A percentile compares a stretch with the other conserved stretches of the same genome.
phyloP scores from a whole-genome alignment of 306 rosid species.

The Citrullus colocynthis region DNA sequence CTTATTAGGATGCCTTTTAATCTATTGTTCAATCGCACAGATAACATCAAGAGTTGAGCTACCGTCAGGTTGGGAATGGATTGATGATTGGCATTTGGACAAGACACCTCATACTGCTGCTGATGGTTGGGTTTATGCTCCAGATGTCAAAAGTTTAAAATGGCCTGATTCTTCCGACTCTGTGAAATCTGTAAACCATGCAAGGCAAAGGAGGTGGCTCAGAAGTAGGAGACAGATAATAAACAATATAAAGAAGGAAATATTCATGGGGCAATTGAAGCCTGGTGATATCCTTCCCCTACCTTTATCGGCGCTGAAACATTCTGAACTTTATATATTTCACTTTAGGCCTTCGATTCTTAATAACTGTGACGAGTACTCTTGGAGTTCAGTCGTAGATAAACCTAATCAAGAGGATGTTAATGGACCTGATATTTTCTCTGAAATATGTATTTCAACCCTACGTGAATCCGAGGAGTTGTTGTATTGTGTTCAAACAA shows the following conservation, averaged over 20 bases:
- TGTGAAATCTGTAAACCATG: slow-evolving; percentile 26
- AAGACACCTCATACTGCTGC: slow-evolving; percentile 30
- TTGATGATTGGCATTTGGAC: slow-evolving; percentile 91
- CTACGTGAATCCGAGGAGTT: slow-evolving; percentile 75
- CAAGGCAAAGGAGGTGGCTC: slow-evolving; percentile 80
- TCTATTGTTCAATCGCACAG: slow-evolving; percentile 20
- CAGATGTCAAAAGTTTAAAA: slow-evolving; percentile 52
- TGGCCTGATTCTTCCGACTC: slow-evolving; percentile 63
- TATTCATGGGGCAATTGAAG: slow-evolving; percentile 56
- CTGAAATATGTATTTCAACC: slow-evolving; percentile 56
- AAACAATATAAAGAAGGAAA: slow-evolving; percentile 29
- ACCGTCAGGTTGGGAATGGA: slow-evolving; percentile 75
- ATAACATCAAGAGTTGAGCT: slow-evolving; percentile 34
- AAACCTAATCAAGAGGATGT: slow-evolving; percentile 33
- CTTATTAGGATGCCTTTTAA: background rate
- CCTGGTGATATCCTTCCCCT: slow-evolving; percentile 73
- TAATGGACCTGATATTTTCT: slow-evolving; percentile 16
- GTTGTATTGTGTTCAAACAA: slow-evolving; percentile 50
- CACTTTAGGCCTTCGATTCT: slow-evolving; percentile 55
- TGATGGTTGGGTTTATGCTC: slow-evolving; percentile 81
- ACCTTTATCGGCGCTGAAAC: slow-evolving; percentile 64
- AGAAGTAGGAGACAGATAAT: slow-evolving; percentile 48
- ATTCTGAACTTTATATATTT: slow-evolving; percentile 47
- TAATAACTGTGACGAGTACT: slow-evolving; percentile 34
- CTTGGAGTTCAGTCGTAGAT: slow-evolving; percentile 75